phyloP scores from a whole-genome alignment of 2,329 filamentous ascomycete genomes.

The Endothia cerciana region DNA sequence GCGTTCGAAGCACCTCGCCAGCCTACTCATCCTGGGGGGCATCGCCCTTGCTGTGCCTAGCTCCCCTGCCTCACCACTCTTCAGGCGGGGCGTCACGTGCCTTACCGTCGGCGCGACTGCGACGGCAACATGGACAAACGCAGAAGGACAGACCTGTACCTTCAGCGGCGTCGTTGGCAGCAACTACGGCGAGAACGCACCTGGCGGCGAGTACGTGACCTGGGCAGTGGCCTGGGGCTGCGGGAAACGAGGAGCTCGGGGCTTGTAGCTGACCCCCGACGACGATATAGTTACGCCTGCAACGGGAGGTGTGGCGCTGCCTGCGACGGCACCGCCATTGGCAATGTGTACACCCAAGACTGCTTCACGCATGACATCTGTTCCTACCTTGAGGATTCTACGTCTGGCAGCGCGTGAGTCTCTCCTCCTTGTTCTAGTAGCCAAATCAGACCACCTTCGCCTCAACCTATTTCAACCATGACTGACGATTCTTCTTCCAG shows the following conservation, averaged over 20 bases:
- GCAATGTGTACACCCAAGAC: constrained; percentile 54
- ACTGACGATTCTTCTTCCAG: constrained; percentile 33
- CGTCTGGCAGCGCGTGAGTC: constrained; percentile 48
- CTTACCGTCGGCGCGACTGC: constrained; percentile 45
- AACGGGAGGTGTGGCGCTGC: constrained; percentile 54
- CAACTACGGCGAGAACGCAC: constrained; percentile 50
- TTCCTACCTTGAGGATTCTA: constrained; percentile 53
- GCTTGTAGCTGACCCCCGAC: neutral
- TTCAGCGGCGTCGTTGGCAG: constrained; percentile 51
- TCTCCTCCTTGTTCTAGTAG: neutral
- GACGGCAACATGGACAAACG: constrained; percentile 51
- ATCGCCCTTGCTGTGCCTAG: constrained; percentile 6
- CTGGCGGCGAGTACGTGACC: constrained; percentile 47
- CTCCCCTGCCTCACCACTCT: constrained; percentile 21
- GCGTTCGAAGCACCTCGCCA: neutral
- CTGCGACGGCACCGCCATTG: constrained; percentile 47
- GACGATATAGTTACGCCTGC: constrained; percentile 47
- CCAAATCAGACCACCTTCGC: neutral
- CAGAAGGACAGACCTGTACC: constrained; percentile 45
- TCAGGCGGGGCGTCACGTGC: constrained; percentile 42
- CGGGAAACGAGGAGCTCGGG: neutral
- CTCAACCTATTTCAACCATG: neutral
- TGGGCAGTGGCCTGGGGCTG: no score
- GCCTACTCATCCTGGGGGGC: constrained; percentile 10
- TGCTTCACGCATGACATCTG: constrained; percentile 56